Evolutionary conservation across 306 rosid genomes (phyloP), one percentile per base, ranked within the genome.

Genomic region (Lathyrus sativus): DNA sequence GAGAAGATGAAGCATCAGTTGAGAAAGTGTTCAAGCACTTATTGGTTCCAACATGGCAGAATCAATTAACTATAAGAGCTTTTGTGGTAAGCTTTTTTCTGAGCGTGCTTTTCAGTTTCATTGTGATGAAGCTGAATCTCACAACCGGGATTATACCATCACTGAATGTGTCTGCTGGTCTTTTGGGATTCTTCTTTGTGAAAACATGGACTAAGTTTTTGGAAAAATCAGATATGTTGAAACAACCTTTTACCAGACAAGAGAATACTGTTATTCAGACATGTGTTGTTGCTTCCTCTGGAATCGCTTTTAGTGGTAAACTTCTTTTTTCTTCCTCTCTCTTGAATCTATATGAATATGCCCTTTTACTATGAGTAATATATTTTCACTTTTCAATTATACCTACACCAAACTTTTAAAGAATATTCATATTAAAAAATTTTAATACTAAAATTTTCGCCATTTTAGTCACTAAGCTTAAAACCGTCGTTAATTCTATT

Each of bases 241-340:
- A 7, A 41, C 85, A 81, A 29, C 85, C 85, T 24, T 84, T 84
- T 67, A 84, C 88, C 7, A 75, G 88, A 65, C 88, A 84, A 48
- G 88, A 84, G 77, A 84, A 84, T 62, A 84, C 88, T 61, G 88
- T 84, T 49, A 81, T 84, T 43, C 88, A 84, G 55, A 84, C 88
- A 8, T 84, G 88, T 53, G 88, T 84, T 60, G 88, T 84, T 11
- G 88, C 88, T 11, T 84, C 88, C 44, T 84, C 85, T 22, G 88
- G 88, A 77, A 81, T 84, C 19, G 81, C 88, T 66, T 84, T 84
- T 50, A 84, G 88, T 17, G 88, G 88, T 84, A 80, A 6, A 35
- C 65, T 65, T 81, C 74, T 39, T 10, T 49, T 65, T 7, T 6
- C 2, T 35, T 15, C 44, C 19, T 54, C 8, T 45, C 6, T 60